Evolutionary conservation across 192 early-diverging fungal genomes (phyloP), one percentile per base, ranked within the genome.

Genomic region (Tieghemiomyces parasiticus): DNA sequence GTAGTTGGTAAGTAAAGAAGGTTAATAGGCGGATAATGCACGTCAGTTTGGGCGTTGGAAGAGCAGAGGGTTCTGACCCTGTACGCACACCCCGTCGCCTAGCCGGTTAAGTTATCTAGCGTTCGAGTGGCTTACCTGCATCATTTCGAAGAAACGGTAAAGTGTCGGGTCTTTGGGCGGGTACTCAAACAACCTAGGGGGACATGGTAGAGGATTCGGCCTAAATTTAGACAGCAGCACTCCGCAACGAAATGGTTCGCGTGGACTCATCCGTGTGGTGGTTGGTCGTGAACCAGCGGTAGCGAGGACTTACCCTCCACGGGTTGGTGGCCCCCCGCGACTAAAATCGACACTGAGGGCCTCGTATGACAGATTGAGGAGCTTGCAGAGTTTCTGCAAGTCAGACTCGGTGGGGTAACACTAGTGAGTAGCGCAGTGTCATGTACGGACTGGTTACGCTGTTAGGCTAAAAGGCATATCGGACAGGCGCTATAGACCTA

Each of bases 101-200:
- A n/a, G n/a, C n/a, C n/a, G n/a, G n/a, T n/a, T n/a, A n/a, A n/a
- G n/a, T n/a, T n/a, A n/a, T n/a, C n/a, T n/a, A n/a, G n/a, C n/a
- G n/a, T n/a, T n/a, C n/a, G n/a, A n/a, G n/a, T n/a, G n/a, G n/a
- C n/a, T n/a, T 42, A 42, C 38, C 38, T 52, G 50, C 20, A 52
- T 24, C 22, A 52, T 52, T 52, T 52, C 50, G 26, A 52, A 52
- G 30, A 52, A 52, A 29, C 50, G 50, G 26, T 52, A 52, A 24
- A 52, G 24, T 2, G 26, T 25, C 8, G 50, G 50, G 30, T 52
- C 50, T 24, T 28, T 14, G 26, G 50, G 19, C 14, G 19, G 19
- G 26, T 14, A 14, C 26, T 24, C 24, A 13, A 52, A 14, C 50
- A 52, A 25, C 26, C 50, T 42, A 16, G 38, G 38, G 38, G 38